Conservation (phyloP, 371 early-diverging fungal species). For the Sporodiniella umbellata region DNA sequence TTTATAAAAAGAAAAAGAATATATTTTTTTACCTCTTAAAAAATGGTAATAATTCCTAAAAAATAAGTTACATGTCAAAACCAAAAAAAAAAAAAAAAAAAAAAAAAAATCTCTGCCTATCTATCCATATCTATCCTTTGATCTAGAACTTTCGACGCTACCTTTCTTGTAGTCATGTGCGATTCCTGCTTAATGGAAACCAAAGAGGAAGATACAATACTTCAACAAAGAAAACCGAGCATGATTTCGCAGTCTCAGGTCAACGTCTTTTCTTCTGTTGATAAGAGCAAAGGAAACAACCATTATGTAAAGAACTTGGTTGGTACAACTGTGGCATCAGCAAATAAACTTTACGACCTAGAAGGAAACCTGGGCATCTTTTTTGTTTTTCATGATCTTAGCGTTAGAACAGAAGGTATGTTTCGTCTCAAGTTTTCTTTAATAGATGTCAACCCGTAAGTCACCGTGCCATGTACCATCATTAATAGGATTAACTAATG, state of each 20-base stretch:
- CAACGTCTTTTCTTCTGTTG: no score
- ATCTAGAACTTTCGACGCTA: slow-evolving; percentile 47
- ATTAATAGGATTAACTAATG: no score
- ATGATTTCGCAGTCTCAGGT: no score
- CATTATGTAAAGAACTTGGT: slow-evolving; percentile 53
- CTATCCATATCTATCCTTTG: neutral
- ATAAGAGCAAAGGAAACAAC: no score
- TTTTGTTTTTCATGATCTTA: slow-evolving; percentile 73
- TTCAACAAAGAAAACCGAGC: slow-evolving; percentile 4
- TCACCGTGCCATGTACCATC: no score
- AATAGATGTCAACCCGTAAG: slow-evolving; percentile 42
- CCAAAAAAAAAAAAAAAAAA: neutral
- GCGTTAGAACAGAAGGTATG: slow-evolving; percentile 64
- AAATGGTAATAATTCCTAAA: no score
- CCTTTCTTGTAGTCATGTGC: slow-evolving; percentile 59
- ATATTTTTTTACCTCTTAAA: neutral
- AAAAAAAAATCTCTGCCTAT: no score
- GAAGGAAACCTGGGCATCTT: slow-evolving; percentile 70
- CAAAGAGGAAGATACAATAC: slow-evolving; percentile 6
- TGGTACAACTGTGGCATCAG: slow-evolving; percentile 70
- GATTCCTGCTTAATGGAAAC: slow-evolving; percentile 50
- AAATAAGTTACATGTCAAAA: no score
- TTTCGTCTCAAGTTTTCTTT: slow-evolving; percentile 66
- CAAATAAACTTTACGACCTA: slow-evolving; percentile 56
- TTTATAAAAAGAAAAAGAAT: no score